Base-by-base conservation (phyloP, 2,329 filamentous ascomycete genomes). In the Fulvia fulva region DNA sequence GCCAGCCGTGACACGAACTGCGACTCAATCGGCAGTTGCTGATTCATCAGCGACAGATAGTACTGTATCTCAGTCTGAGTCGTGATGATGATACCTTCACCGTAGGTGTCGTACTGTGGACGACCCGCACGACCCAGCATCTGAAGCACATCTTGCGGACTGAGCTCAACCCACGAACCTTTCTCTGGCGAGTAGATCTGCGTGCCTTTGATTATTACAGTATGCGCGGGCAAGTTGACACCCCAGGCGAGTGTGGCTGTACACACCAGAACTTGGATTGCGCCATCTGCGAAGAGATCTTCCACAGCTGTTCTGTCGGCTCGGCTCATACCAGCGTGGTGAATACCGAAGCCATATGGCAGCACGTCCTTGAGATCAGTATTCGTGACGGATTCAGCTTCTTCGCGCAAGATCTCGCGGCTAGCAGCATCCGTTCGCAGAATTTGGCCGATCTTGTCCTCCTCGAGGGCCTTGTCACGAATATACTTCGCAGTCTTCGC, bases 191-290 rank as follows among this genome's bases (percentile, higher is more conserved):
- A 97, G 77, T 99, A 99, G 21, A 99, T 88, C 71, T 96, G 91
- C 0, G 94, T 99, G 56, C 94, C 94, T 77, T 99, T 99, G 80
- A 99, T 99, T 71, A 99, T 93, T 70, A 99, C 94, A 0, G 94
- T 97, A 71, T 99, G 94, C 1, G 94, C 94, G 4, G 94, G 94
- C 71, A 99, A 78, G 75, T 99, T 99, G 71, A 99, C 94, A 85
- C 94, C 94, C 94, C 94, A 99, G 23, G 94, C 94, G 54, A 99
- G 81, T n/a, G 94, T 99, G 41, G 95, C 93, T 41, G 94, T 99
- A 76, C 91, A 97, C 34, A 97, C 93, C 52, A 99, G 85, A 1
- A 99, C 94, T 73, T 97, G 92, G 37, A 99, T 90, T 30, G 89
- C 87, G 61, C 93, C 93, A 71, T 92, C 89, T 46, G 89, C 86